Percentiles rank a stretch among this genome's conserved stretches.
Conservation (phyloP, 805 yeast species). For the Saccharomycopsis babjevae region DNA sequence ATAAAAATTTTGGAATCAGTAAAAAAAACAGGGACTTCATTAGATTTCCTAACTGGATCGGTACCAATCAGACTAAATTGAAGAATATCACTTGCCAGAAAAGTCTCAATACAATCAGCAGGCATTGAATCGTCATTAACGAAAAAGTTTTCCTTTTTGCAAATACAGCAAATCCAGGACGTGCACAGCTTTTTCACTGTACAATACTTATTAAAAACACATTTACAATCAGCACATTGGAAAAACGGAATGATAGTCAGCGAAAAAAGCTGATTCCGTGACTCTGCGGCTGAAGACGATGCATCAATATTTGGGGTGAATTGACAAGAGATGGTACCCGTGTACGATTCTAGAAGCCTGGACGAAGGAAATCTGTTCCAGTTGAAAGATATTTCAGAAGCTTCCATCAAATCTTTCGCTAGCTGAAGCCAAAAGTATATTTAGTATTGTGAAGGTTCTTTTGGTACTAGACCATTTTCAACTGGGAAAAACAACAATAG, state of each 20-base stretch:
- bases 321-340: constrained; percentile 48
- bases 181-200: neutral
- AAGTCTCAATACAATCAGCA: neutral
- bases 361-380: constrained; percentile 62
- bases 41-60: neutral
- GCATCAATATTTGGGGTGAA: constrained; percentile 28
- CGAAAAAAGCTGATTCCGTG: neutral
- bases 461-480: no score
- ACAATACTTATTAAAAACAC: constrained; percentile 8
- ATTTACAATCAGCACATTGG: constrained; percentile 5
- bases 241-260: neutral
- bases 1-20: constrained; percentile 25
- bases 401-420: neutral
- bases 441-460: no score
- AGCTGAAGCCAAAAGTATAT: no score
- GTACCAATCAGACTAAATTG: neutral
- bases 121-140: neutral
- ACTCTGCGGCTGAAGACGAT: constrained; percentile 30
- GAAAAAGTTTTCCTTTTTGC: constrained; percentile 4
- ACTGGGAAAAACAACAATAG: no score
- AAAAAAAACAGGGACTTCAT: neutral
- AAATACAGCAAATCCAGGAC: constrained; percentile 12
- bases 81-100: neutral
- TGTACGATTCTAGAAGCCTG: constrained; percentile 44
- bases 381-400: constrained; percentile 51